Evolutionary conservation across 2,329 filamentous ascomycete species (phyloP), one percentile per base, ranked within the genome.

Genomic region (Sporothrix mexicana): DNA sequence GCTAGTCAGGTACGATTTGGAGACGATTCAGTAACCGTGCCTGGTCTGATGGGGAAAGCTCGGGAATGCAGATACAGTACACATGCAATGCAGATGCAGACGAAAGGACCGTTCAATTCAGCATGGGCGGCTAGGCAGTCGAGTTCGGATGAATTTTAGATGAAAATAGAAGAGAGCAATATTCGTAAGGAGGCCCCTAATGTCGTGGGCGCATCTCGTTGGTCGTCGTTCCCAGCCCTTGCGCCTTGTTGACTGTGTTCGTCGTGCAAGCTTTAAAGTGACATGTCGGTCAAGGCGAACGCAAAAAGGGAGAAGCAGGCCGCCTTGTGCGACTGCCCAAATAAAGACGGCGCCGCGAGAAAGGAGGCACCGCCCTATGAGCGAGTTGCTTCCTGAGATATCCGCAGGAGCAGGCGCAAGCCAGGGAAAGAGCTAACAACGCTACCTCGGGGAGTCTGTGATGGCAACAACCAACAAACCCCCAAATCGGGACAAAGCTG

Each of bases 101-200:
- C 59, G 36, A 45, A 45, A 45, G 17, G 36, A 43, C 59, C n/a
- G 59, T 64, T 64, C 59, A 64, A 45, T 64, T 64, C 36, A 62
- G 36, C 30, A 62, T 36, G 36, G 36, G 20, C 5, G 23, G 30
- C 3, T 1, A n/a, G 3, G 13, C 12, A 25, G 9, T 47, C 41
- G 41, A 64, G 41, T 45, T 45, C 41, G 41, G 61, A 64, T 25
- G 61, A 64, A 45, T 10, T n/a, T 64, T 5, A 23, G 61, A 64
- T n/a, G 41, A 25, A 12, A 43, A 53, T 8, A 20, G 9, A 51
- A 53, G n/a, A 41, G 36, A 30, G 20, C 51, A 8, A 53, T n/a
- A 30, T 30, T 7, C 9, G 15, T 4, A 53, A 68, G 12, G 9
- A 47, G 61, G 41, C 41, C n/a, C 61, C 41, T 23, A 41, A 15